Conservation (phyloP, 1,139 yeast species). For the Geotrichum reessii region DNA sequence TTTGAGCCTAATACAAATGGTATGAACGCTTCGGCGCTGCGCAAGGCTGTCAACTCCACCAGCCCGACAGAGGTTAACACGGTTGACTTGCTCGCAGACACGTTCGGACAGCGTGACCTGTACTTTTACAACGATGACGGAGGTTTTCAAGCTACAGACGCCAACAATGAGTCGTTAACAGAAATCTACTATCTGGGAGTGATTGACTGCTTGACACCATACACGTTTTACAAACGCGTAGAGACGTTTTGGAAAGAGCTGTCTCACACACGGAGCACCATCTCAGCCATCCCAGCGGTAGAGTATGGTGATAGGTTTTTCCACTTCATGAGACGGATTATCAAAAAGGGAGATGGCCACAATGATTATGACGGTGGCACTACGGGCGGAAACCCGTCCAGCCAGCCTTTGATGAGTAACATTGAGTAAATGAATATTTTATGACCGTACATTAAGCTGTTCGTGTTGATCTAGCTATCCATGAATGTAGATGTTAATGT, state of each 20-base stretch:
- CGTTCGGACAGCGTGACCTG: slow-evolving; percentile 33
- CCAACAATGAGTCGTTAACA: slow-evolving; percentile 53
- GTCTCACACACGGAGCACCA: slow-evolving; percentile 58
- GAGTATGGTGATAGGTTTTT: slow-evolving; percentile 88
- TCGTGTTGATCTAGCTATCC: neutral
- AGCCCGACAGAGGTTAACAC: slow-evolving; percentile 36
- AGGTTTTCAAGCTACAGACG: slow-evolving; percentile 74
- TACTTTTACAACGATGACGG: slow-evolving; percentile 78
- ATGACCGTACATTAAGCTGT: neutral
- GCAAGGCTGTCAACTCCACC: slow-evolving; percentile 35
- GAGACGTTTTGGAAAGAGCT: slow-evolving; percentile 85
- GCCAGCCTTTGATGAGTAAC: neutral
- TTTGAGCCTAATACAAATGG: slow-evolving; percentile 34
- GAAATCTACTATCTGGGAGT: slow-evolving; percentile 86
- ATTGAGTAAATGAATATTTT: neutral
- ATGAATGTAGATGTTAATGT: neutral
- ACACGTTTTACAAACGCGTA: slow-evolving; percentile 64
- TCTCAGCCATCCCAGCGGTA: slow-evolving; percentile 83
- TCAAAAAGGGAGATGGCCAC: neutral
- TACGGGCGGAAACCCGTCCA: neutral
- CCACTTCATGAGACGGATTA: slow-evolving; percentile 50
- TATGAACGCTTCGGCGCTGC: slow-evolving; percentile 33
- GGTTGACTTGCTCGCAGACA: slow-evolving; percentile 31
- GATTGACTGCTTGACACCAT: slow-evolving; percentile 87
- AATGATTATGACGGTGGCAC: neutral